Percentiles rank a stretch among this genome's conserved stretches.
Evolutionary conservation across 345 rosid genomes (phyloP).

Genomic region (Euphorbia peplus): DNA sequence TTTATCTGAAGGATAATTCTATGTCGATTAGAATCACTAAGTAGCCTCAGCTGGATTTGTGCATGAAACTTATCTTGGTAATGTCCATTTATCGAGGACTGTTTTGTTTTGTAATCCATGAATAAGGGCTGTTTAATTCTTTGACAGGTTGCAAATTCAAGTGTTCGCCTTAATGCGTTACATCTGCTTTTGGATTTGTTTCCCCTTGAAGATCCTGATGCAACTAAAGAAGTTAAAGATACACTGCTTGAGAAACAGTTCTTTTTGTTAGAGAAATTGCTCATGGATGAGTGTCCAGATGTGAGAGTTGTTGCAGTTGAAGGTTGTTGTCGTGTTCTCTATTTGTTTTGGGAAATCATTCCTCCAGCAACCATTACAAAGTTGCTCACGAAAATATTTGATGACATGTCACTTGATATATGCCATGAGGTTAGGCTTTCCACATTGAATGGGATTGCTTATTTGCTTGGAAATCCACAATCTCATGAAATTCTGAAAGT

Average conservation of each 20-base stretch:
- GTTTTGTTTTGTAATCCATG: slow-evolving; percentile 7
- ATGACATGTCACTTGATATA: slow-evolving; percentile 70
- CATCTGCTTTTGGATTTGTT: slow-evolving; percentile 83
- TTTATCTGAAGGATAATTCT: neutral
- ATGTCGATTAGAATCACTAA: neutral
- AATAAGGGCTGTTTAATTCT: slow-evolving; percentile 12
- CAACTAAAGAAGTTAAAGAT: slow-evolving; percentile 86
- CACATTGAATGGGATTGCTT: slow-evolving; percentile 66
- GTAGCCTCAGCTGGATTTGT: neutral
- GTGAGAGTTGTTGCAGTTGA: slow-evolving; percentile 92
- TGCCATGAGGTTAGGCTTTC: slow-evolving; percentile 85
- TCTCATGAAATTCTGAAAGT: slow-evolving; percentile 91
- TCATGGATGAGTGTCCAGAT: slow-evolving; percentile 83
- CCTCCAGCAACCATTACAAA: slow-evolving; percentile 81
- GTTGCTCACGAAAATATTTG: slow-evolving; percentile 51
- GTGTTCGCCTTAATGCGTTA: slow-evolving; percentile 86
- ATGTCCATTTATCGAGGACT: slow-evolving; percentile 5
- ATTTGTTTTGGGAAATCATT: slow-evolving; percentile 89
- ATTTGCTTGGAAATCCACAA: slow-evolving; percentile 86
- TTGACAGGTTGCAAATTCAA: slow-evolving; percentile 88
- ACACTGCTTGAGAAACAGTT: slow-evolving; percentile 74
- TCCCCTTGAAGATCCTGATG: slow-evolving; percentile 92
- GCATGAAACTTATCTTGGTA: neutral
- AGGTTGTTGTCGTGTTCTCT: slow-evolving; percentile 83
- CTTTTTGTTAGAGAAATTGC: slow-evolving; percentile 71